Conservation (phyloP, 75 land plant species). For the Cunninghamia lanceolata region DNA sequence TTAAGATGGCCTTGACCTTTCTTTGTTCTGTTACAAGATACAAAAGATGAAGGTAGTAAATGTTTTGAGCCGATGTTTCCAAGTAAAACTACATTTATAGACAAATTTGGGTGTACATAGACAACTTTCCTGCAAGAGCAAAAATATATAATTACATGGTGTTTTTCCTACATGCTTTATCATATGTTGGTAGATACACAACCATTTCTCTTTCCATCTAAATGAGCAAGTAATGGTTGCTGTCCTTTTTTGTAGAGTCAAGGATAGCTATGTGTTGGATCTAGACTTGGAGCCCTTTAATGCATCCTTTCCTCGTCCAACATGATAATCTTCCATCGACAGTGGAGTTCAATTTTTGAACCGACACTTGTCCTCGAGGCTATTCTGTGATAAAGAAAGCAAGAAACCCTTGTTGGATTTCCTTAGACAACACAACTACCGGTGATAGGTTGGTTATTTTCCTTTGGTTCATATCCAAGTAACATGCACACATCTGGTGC, state of each 20-base stretch:
- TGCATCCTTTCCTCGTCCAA: slow-evolving; percentile 59
- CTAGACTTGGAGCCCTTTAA: slow-evolving; percentile 67
- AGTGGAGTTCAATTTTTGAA: slow-evolving; percentile 88
- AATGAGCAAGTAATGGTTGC: too few species aligned
- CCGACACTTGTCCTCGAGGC: slow-evolving; percentile 84
- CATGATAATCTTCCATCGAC: slow-evolving; percentile 52
- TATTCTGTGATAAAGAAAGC: slow-evolving; percentile 55
- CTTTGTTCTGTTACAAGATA: too few species aligned
- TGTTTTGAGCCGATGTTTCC: neutral
- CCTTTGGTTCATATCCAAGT: neutral
- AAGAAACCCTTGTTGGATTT: slow-evolving; percentile 72
- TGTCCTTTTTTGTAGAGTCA: slow-evolving; percentile 15
- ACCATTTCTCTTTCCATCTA: too few species aligned
- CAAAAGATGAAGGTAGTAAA: too few species aligned
- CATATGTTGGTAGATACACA: too few species aligned
- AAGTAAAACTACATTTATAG: neutral
- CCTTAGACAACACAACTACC: slow-evolving; percentile 70
- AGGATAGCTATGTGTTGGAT: slow-evolving; percentile 50
- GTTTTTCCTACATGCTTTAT: too few species aligned
- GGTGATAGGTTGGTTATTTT: slow-evolving; percentile 57
- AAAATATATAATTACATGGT: too few species aligned
- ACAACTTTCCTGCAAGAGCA: too few species aligned
- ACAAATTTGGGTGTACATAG: too few species aligned
- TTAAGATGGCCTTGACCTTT: too few species aligned
- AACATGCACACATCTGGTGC: too few species aligned